phyloP scores from a whole-genome alignment of 2,329 filamentous ascomycete species.

The Epicoccum nigrum region DNA sequence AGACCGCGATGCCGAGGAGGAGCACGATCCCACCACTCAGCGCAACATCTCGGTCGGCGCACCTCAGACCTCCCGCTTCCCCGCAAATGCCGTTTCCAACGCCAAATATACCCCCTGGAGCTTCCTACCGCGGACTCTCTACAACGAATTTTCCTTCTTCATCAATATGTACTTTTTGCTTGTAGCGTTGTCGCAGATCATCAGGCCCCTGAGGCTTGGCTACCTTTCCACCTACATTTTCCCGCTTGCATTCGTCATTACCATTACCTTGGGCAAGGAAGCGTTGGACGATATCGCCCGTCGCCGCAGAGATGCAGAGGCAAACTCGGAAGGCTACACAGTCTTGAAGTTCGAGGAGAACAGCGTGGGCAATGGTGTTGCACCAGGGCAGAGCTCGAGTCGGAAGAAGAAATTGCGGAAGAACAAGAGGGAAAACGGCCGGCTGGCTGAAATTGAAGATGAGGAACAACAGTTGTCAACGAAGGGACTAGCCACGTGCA shows the following conservation, averaged over 20 bases:
- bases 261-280: constrained; percentile 94
- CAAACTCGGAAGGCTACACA: constrained; percentile 88
- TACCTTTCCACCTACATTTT: constrained; percentile 95
- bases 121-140: constrained; percentile 91
- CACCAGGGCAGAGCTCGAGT: constrained; percentile 35
- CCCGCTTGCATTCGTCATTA: constrained; percentile 87
- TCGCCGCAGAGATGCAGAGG: constrained; percentile 85
- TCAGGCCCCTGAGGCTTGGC: constrained; percentile 87
- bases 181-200: constrained; percentile 90
- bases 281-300: constrained; percentile 91
- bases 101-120: constrained; percentile 96
- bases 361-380: constrained; percentile 43
- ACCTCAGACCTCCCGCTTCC: constrained; percentile 75
- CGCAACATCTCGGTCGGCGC: constrained; percentile 79
- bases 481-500: constrained; percentile 50
- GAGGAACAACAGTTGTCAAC: constrained; percentile 62
- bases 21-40: constrained; percentile 68
- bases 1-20: constrained; percentile 54
- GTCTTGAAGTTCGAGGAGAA: constrained; percentile 74
- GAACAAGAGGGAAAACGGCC: constrained; percentile 46
- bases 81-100: constrained; percentile 90
- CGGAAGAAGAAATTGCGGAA: constrained; percentile 43
- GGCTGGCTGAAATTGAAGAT: constrained; percentile 70
- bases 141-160: constrained; percentile 99
- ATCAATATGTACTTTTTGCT: constrained; percentile 99